Evolutionary conservation across 2,329 filamentous ascomycete species (phyloP).

Genomic region (Xylariaceae sp.): DNA sequence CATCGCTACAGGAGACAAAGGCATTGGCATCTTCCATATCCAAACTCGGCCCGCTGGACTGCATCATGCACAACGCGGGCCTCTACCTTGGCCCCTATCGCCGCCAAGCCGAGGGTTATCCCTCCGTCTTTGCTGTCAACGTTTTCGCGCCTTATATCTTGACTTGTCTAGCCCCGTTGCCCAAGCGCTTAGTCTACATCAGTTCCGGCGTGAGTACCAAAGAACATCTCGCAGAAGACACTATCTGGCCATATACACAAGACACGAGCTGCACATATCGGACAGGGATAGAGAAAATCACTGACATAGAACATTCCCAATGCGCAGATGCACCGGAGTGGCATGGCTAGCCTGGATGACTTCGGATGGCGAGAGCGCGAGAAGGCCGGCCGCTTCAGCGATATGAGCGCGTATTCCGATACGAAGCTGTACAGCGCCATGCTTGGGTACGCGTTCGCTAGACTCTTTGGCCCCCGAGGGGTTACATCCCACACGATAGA

Average conservation of each 20-base stretch:
- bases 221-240: too few species aligned
- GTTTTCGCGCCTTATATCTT: slow-evolving; percentile 56
- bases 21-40: slow-evolving; percentile 49
- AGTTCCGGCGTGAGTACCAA: slow-evolving; percentile 33
- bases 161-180: slow-evolving; percentile 44
- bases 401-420: slow-evolving; percentile 40
- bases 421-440: slow-evolving; percentile 54
- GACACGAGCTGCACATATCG: too few species aligned
- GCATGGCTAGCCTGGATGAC: slow-evolving; percentile 31
- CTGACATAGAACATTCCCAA: too few species aligned
- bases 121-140: slow-evolving; percentile 52
- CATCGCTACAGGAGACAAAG: slow-evolving; percentile 47
- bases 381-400: slow-evolving; percentile 1
- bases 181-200: slow-evolving; percentile 45
- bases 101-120: slow-evolving; percentile 36
- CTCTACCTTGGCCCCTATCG: slow-evolving; percentile 33
- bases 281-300: too few species aligned
- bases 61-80: slow-evolving; percentile 56
- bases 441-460: slow-evolving; percentile 43
- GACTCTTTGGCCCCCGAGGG: too few species aligned
- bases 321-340: slow-evolving; percentile 39
- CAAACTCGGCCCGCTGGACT: slow-evolving; percentile 46
- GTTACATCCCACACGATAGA: slow-evolving; percentile 30
- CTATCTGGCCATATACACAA: too few species aligned
- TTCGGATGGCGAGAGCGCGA: slow-evolving; percentile 25